Conservation (phyloP, 768 basidiomycete genomes). For the Scleroderma citrinum region DNA sequence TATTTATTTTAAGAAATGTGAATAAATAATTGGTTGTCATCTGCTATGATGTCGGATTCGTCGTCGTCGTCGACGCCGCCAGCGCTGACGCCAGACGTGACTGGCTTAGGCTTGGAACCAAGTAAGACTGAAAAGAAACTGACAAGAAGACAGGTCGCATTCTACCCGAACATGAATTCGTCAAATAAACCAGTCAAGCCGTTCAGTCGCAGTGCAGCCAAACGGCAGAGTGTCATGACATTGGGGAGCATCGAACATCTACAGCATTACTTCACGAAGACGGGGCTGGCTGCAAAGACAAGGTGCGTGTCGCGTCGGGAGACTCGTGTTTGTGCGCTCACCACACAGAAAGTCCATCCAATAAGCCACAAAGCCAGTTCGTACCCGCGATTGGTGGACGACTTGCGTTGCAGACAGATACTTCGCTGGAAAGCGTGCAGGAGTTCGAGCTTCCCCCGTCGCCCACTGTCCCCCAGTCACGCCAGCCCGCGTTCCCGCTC, state of each 20-base stretch:
- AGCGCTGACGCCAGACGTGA: constrained; percentile 58
- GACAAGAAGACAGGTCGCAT: constrained; percentile 59
- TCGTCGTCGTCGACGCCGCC: constrained; percentile 44
- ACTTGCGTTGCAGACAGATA: constrained; percentile 31
- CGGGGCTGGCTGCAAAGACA: constrained; percentile 66
- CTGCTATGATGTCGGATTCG: too few species aligned
- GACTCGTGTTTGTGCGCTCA: too few species aligned
- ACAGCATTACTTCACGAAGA: constrained; percentile 92
- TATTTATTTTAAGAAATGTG: too few species aligned
- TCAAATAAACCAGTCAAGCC: constrained; percentile 73
- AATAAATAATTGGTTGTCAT: too few species aligned
- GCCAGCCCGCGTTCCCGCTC: constrained; percentile 42
- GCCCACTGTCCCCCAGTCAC: constrained; percentile 46
- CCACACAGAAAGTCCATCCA: constrained; percentile 38
- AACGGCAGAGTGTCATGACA: constrained; percentile 89
- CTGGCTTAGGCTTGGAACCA: constrained; percentile 29
- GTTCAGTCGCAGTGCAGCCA: constrained; percentile 86
- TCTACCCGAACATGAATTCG: constrained; percentile 71
- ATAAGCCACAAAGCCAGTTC: constrained; percentile 53
- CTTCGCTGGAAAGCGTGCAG: constrained; percentile 33
- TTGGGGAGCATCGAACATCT: constrained; percentile 95
- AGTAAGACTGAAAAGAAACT: too few species aligned
- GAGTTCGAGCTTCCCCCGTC: constrained; percentile 69
- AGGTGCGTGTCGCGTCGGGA: constrained; percentile 52
- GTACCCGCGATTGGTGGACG: constrained; percentile 73